Conservation (phyloP, 352 stramenopile species). For the Phytophthora citrophthora region DNA sequence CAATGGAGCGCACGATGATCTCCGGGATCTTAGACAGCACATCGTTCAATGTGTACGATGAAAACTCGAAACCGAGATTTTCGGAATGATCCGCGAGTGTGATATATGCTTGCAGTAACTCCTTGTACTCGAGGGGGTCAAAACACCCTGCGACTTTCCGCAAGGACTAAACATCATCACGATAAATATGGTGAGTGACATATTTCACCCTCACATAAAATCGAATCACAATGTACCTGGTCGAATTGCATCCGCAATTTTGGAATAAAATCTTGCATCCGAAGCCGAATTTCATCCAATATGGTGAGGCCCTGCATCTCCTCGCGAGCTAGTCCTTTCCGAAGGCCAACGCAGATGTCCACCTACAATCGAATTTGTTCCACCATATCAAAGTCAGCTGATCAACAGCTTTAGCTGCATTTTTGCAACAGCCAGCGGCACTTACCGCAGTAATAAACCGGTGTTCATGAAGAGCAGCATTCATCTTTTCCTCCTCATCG, state of each 20-base stretch:
- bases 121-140: conserved; percentile 75
- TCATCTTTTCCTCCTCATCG: conserved; percentile 82
- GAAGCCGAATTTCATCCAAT: conserved; percentile 62
- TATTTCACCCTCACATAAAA: neutral
- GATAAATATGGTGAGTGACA: neutral
- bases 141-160: conserved; percentile 73
- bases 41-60: conserved; percentile 63
- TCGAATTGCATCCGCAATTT: conserved; percentile 78
- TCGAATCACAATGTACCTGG: conserved; percentile 41
- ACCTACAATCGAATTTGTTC: conserved; percentile 40
- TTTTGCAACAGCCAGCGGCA: neutral
- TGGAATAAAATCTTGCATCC: conserved; percentile 79
- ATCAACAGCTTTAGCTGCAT: too few species aligned
- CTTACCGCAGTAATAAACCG: conserved; percentile 74
- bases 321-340: conserved; percentile 46
- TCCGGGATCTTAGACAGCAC: conserved; percentile 81
- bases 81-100: conserved; percentile 78
- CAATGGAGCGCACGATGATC: conserved; percentile 79
- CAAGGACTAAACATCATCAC: conserved; percentile 55
- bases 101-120: conserved; percentile 86
- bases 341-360: conserved; percentile 73
- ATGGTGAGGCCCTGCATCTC: conserved; percentile 66
- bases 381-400: neutral
- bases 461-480: conserved; percentile 61
- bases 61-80: conserved; percentile 83